Conservation (phyloP, 352 stramenopile species). For the Saprolegnia parasitica region DNA sequence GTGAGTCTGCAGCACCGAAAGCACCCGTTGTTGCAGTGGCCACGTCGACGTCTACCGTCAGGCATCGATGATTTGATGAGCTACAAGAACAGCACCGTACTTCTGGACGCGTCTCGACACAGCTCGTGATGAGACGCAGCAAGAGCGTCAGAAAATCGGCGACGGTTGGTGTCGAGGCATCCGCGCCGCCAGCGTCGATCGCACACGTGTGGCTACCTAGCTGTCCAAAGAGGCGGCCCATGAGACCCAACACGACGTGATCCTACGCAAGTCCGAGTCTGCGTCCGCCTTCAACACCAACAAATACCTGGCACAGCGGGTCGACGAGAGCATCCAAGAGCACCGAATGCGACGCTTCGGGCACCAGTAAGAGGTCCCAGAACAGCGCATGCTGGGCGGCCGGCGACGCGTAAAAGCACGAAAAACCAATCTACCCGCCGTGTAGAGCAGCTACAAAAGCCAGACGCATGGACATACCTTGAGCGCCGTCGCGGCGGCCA, state of each 20-base stretch:
- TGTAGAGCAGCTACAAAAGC: background rate
- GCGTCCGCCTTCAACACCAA: background rate
- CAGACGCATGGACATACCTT: no score
- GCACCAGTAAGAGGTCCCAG: conserved; percentile 30
- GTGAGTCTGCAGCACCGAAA: conserved; percentile 42
- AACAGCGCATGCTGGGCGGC: conserved; percentile 28
- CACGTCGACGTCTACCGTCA: background rate
- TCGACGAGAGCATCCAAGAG: conserved; percentile 32
- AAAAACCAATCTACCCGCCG: conserved; percentile 43
- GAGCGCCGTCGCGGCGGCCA: conserved; percentile 41
- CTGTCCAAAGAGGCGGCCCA: conserved; percentile 20
- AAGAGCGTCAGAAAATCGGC: conserved; percentile 13
- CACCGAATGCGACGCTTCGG: conserved; percentile 13
- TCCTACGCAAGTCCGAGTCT: conserved; percentile 20
- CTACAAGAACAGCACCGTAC: background rate
- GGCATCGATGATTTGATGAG: no score
- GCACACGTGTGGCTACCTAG: conserved; percentile 15
- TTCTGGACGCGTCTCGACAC: background rate
- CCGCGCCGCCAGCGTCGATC: background rate
- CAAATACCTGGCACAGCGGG: conserved; percentile 33
- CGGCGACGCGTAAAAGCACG: conserved; percentile 40
- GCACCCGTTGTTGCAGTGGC: conserved; percentile 29
- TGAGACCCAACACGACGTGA: conserved; percentile 34
- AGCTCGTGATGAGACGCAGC: conserved; percentile 12
- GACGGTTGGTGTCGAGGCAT: background rate